Percentiles rank a stretch among this genome's conserved stretches.
Conservation (phyloP, 2,329 filamentous ascomycete genomes). For the Pseudogymnoascus sp. region DNA sequence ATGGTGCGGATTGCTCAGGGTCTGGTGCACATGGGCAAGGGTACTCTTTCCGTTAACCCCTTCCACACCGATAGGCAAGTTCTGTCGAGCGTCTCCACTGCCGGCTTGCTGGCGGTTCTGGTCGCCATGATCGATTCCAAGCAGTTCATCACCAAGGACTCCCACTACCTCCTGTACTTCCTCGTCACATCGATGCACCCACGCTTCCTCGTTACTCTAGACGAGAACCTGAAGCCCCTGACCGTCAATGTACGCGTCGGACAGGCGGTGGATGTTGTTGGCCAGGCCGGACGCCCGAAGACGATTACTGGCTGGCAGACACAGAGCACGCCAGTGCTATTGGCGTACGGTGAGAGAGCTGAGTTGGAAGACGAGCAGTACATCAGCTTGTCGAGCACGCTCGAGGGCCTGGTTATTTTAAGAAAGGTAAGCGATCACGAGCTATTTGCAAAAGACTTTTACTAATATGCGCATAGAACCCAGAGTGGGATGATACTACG, state of each 20-base stretch:
- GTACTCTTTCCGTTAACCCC: slow-evolving; percentile 90
- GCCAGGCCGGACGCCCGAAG: slow-evolving; percentile 93
- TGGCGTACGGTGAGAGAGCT: slow-evolving; percentile 90
- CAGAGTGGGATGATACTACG: slow-evolving; percentile 34
- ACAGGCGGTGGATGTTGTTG: slow-evolving; percentile 96
- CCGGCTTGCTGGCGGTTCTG: slow-evolving; percentile 81
- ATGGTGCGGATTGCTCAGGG: slow-evolving; percentile 99
- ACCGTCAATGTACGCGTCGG: slow-evolving; percentile 95
- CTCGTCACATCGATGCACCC: slow-evolving; percentile 95
- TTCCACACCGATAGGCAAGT: slow-evolving; percentile 99
- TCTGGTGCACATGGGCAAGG: slow-evolving; percentile 98
- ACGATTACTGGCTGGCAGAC: slow-evolving; percentile 99
- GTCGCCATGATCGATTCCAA: slow-evolving; percentile 95
- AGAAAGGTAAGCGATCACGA: slow-evolving; percentile 66
- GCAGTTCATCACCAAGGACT: slow-evolving; percentile 60
- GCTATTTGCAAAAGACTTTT: not conserved
- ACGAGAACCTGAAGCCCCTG: slow-evolving; percentile 87
- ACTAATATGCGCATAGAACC: slow-evolving; percentile 30
- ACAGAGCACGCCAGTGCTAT: slow-evolving; percentile 92
- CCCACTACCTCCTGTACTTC: slow-evolving; percentile 95
- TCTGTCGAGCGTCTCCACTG: slow-evolving; percentile 81
- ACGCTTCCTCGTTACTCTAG: slow-evolving; percentile 89
- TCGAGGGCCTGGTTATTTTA: slow-evolving; percentile 93
- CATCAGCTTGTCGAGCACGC: slow-evolving; percentile 78
- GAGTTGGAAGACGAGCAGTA: slow-evolving; percentile 98